These are phyloP conservation scores for Podaxis sp. DNA, from an alignment of 768 basidiomycete species.

Conservation along the genomic window DNA sequence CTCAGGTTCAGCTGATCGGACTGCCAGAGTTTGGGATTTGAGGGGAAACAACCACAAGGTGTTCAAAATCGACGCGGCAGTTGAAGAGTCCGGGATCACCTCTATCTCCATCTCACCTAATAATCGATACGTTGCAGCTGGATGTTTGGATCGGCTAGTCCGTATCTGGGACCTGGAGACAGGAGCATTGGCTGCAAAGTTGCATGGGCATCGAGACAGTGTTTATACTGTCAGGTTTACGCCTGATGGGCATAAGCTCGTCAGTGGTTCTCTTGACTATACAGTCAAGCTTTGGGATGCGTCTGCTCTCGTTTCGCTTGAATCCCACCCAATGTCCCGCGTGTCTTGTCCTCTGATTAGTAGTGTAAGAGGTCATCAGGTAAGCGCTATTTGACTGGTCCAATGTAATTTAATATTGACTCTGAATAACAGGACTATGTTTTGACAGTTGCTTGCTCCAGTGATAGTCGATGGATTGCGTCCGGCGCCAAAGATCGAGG, in stretches of 20 bases:
- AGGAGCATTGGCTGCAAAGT: slow-evolving; percentile 64
- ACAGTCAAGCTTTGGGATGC: slow-evolving; percentile 88
- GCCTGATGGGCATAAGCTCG: slow-evolving; percentile 85
- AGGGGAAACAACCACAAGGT: slow-evolving; percentile 32
- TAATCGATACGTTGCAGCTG: slow-evolving; percentile 61
- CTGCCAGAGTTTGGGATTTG: slow-evolving; percentile 47
- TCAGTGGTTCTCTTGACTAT: slow-evolving; percentile 89
- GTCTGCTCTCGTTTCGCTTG: slow-evolving; percentile 39
- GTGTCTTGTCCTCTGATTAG: slow-evolving; percentile 6
- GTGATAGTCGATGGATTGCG: slow-evolving; percentile 92
- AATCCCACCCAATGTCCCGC: not conserved
- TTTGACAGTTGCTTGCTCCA: slow-evolving; percentile 67
- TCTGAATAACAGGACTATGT: slow-evolving; percentile 45
- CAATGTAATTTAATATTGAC: not conserved
- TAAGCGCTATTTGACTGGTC: slow-evolving; percentile 62
- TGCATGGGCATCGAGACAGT: slow-evolving; percentile 77
- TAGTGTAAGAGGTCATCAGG: slow-evolving; percentile 51
- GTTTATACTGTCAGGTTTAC: slow-evolving; percentile 92
- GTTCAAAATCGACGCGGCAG: slow-evolving; percentile 45
- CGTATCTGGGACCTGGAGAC: slow-evolving; percentile 76
- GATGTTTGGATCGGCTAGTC: slow-evolving; percentile 71
- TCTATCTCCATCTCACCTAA: slow-evolving; percentile 77
- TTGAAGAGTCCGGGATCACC: slow-evolving; percentile 62
- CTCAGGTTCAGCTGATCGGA: slow-evolving; percentile 78
- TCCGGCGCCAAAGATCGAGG: slow-evolving; percentile 94